Evolutionary conservation across 306 rosid species (phyloP), one percentile per base, ranked within the genome.

Genomic region (Dicorynia guianensis): DNA sequence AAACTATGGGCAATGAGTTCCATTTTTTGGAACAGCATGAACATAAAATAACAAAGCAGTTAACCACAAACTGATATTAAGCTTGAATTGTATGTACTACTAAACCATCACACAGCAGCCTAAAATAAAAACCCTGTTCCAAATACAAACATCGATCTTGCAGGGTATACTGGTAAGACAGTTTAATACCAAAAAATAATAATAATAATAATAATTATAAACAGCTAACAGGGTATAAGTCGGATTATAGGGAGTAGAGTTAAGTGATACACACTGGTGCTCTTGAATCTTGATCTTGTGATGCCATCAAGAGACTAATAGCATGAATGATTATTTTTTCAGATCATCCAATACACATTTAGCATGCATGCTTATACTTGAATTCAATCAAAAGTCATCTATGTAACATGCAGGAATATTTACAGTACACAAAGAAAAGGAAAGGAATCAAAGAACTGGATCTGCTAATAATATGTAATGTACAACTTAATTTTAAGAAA

Each of bases 271-370:
- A n/a, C 17, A 39, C 8, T 9, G 19, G 15, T 65, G 34, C n/a
- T 49, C 25, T 36, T 57, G 49, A 58, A 11, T 49, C 25, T 36
- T 57, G 49, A 58, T 17, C 61, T 57, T 47, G 20, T 64, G 53
- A 18, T 62, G 39, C 52, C 66, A 53, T 19, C 30, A 33, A 58
- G 70, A 71, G 55, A 48, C 34, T 63, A 10, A 78, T 35, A 52
- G 69, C 64, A 78, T 50, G 52, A 20, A 17, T 52, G 40, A 39
- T 12, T 71, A 34, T 63, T 63, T 30, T 46, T 46, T 80, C 57
- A 10, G 50, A 34, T 20, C 25, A 44, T 49, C n/a, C 8, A 62
- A 70, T 53, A 65, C 15, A 42, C 43, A 20, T 25, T 50, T 11
- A 14, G 11, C 34, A 18, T 55, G 73, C 12, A 49, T 64, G 46